These are phyloP conservation scores for Rhizopogon vinicolor DNA, from an alignment of 768 basidiomycete genomes.

Conservation along the genomic window DNA sequence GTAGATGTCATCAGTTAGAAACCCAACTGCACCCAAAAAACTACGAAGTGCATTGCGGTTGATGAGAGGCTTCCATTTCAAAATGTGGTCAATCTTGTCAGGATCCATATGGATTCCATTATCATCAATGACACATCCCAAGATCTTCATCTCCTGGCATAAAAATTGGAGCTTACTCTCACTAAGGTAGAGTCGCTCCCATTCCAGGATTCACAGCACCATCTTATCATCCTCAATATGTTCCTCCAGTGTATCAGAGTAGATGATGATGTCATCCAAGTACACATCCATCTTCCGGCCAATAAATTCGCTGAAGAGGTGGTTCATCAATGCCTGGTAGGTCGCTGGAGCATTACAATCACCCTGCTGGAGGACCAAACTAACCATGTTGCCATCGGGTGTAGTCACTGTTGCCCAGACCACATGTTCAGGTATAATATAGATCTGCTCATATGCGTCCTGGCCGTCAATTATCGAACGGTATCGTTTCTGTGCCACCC, in stretches of 20 bases:
- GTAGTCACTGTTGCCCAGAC: constrained; percentile 18
- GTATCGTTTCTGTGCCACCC: constrained; percentile 13
- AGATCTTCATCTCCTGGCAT: too few species aligned
- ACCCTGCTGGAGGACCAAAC: constrained; percentile 25
- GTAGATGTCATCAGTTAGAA: neutral
- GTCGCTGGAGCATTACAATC: constrained; percentile 32
- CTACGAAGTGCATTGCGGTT: neutral
- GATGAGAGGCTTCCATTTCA: constrained; percentile 17
- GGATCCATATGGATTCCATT: constrained; percentile 18
- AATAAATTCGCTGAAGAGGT: constrained; percentile 12
- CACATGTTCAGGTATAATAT: constrained; percentile 24
- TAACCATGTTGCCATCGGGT: constrained; percentile 27
- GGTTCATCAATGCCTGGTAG: constrained; percentile 39
- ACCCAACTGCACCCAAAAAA: too few species aligned
- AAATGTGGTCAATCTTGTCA: constrained; percentile 14
- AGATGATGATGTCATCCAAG: neutral
- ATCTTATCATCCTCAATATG: too few species aligned
- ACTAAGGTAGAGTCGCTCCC: too few species aligned
- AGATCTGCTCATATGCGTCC: constrained; percentile 13
- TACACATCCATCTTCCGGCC: constrained; percentile 3
- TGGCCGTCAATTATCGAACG: constrained; percentile 9
- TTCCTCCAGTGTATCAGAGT: too few species aligned
- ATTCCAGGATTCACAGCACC: too few species aligned
- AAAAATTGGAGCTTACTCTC: too few species aligned
- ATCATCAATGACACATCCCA: neutral